Evolutionary conservation across 2,329 filamentous ascomycete species (phyloP), one percentile per base, ranked within the genome.

Genomic region (Mycosphaerella sp.): DNA sequence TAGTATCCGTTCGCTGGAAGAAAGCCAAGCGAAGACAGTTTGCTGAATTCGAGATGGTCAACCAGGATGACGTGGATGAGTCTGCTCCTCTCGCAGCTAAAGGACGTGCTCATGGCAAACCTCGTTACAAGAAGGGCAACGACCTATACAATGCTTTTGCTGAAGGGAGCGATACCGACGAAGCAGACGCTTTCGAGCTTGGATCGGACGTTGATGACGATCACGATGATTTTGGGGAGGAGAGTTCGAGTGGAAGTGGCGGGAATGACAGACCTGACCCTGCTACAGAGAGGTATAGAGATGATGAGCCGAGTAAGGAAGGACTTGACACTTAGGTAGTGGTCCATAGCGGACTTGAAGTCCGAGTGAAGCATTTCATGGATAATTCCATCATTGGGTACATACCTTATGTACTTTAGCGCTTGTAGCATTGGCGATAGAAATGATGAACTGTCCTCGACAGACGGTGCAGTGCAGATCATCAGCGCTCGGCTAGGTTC

Each of bases 141-240:
- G 91, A 97, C 73, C 73, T 98, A 40, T 98, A 98, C 68, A 93
- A 98, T 74, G 93, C 93, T 4, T 98, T 98, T 76, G 93, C 93
- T 0, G 90, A 88, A 13, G 91, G 89, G 46, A 91, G 91, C 52
- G 90, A 93, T 51, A 35, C 17, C 1, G 86, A 88, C 49, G 83
- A 86, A 60, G 65, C 61, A 45, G 71, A 65, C 17, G 42, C 53
- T 10, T 62, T 62, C 49, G 60, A 50, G 5, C 28, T 62, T 40
- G 61, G 53, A 2, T 55, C 57, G 35, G 60, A 59, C 36, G 55
- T 55, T 21, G 59, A 62, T 28, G 55, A 55, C 34, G 60, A 62
- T 21, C 53, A 56, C 34, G 55, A 60, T 10, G 50, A 52, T 7
- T 49, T 42, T 28, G 58, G 52, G 7, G 52, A 55, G 9, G 52